Percentiles rank a stretch among this genome's conserved stretches.
phyloP scores from a whole-genome alignment of 164 flowering plant species.

The Nymphaea colorata region DNA sequence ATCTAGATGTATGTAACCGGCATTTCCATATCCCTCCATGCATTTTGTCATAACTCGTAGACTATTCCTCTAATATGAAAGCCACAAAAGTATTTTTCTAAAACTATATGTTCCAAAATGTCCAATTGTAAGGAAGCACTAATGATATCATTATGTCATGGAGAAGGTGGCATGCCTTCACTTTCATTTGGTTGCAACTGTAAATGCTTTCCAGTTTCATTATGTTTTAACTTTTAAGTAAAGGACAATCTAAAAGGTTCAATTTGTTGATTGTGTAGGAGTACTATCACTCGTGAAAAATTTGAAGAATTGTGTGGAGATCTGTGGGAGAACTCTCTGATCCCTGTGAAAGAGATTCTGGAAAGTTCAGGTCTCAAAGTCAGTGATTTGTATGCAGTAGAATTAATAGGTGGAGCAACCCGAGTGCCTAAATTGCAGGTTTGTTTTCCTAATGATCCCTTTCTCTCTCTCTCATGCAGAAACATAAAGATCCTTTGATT shows the following conservation, averaged over 20 bases:
- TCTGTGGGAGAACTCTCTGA: conserved; percentile 83
- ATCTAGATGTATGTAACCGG: too few relatives aligned
- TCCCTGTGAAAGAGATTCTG: conserved; percentile 69
- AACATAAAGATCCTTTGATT: too few relatives aligned
- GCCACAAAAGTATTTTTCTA: too few relatives aligned
- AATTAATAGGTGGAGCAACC: conserved; percentile 95
- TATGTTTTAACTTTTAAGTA: too few relatives aligned
- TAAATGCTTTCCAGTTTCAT: background rate
- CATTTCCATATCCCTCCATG: too few relatives aligned
- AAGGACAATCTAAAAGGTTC: background rate
- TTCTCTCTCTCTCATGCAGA: background rate
- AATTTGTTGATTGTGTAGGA: conserved; percentile 31
- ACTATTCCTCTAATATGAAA: too few relatives aligned
- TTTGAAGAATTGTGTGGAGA: conserved; percentile 94
- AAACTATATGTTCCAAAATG: too few relatives aligned
- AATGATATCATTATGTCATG: background rate
- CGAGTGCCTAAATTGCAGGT: conserved; percentile 99
- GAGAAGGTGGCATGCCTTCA: background rate
- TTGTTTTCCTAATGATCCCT: background rate
- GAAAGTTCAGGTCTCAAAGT: conserved; percentile 52
- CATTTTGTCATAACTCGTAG: too few relatives aligned
- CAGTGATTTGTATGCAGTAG: conserved; percentile 80
- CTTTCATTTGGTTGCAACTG: too few relatives aligned
- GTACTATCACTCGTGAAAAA: conserved; percentile 84
- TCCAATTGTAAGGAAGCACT: too few relatives aligned